phyloP scores from a whole-genome alignment of 306 rosid species.

The Hippophae rhamnoides region DNA sequence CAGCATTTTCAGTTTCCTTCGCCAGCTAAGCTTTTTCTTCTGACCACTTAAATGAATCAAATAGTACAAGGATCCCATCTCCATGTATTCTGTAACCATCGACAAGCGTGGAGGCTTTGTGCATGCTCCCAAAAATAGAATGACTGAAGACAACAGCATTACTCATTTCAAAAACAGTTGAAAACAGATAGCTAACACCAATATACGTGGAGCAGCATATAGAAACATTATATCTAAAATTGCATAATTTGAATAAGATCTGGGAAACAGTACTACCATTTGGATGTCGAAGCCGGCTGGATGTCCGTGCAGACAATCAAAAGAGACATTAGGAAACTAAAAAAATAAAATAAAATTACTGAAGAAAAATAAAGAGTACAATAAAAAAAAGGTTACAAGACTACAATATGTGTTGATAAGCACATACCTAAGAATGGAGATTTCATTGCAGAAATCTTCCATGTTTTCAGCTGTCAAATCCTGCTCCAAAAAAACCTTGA shows the following conservation, averaged over 20 bases:
- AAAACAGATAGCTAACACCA: constrained; percentile 1
- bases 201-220: constrained; percentile 13
- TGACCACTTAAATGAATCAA: constrained; percentile 89
- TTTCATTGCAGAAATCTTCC: constrained; percentile 98
- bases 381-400: too few species aligned
- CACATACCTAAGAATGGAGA: constrained; percentile 80
- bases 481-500: constrained; percentile 94
- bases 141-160: constrained; percentile 59
- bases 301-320: constrained; percentile 18
- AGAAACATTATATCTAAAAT: constrained; percentile 9
- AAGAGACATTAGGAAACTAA: constrained; percentile 29
- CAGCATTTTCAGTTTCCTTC: constrained; percentile 75
- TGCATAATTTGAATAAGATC: constrained; percentile 17
- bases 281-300: constrained; percentile 98
- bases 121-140: constrained; percentile 98
- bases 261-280: constrained; percentile 56
- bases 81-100: constrained; percentile 97
- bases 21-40: constrained; percentile 88
- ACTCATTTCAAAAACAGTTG: constrained; percentile 15
- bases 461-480: constrained; percentile 91
- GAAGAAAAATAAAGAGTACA: neutral
- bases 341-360: constrained; percentile 16
- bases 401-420: neutral
- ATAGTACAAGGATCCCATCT: constrained; percentile 88
- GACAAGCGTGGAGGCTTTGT: constrained; percentile 94